Percentiles rank a stretch among this genome's conserved stretches.
These are phyloP conservation scores for Coccomyxa sp. DNA, from an alignment of 139 green algal genomes.

Conservation along the genomic window DNA sequence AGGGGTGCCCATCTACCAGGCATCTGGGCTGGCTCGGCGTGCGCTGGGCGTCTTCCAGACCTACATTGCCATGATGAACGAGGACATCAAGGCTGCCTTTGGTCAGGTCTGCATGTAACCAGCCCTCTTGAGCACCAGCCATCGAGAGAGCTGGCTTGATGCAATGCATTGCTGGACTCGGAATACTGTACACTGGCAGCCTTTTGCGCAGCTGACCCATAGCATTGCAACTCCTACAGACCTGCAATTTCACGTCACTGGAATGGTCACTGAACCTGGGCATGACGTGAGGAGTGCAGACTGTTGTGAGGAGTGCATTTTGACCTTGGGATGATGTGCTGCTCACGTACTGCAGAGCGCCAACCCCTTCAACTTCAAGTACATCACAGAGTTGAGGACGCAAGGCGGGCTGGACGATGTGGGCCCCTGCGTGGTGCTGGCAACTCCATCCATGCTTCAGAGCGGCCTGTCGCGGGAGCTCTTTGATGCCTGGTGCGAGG, in stretches of 20 bases:
- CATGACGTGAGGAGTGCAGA: too few relatives aligned
- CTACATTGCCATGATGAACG: conserved; percentile 98
- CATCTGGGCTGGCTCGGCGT: conserved; percentile 64
- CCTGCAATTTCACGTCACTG: too few relatives aligned
- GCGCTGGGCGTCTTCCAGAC: conserved; percentile 85
- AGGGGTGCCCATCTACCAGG: conserved; percentile 91
- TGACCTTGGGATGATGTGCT: too few relatives aligned
- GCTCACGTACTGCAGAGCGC: background rate
- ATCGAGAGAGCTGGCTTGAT: background rate
- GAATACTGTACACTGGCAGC: too few relatives aligned
- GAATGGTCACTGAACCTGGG: too few relatives aligned
- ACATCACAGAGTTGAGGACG: conserved; percentile 77
- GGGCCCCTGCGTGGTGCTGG: conserved; percentile 93
- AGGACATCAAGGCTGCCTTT: conserved; percentile 80
- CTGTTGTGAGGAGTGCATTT: too few relatives aligned
- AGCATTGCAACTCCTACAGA: too few relatives aligned
- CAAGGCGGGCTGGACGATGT: conserved; percentile 68
- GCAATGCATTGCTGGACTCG: too few relatives aligned
- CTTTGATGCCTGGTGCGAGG: conserved; percentile 94
- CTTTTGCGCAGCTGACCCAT: too few relatives aligned
- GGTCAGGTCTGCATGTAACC: background rate
- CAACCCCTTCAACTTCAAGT: conserved; percentile 97
- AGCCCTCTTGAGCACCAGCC: too few relatives aligned
- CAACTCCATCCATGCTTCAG: conserved; percentile 90
- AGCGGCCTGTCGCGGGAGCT: conserved; percentile 72